A percentile compares a stretch with the other conserved stretches of the same genome.
Conservation (phyloP, 2,329 filamentous ascomycete genomes). For the Ophiostoma perfectum region DNA sequence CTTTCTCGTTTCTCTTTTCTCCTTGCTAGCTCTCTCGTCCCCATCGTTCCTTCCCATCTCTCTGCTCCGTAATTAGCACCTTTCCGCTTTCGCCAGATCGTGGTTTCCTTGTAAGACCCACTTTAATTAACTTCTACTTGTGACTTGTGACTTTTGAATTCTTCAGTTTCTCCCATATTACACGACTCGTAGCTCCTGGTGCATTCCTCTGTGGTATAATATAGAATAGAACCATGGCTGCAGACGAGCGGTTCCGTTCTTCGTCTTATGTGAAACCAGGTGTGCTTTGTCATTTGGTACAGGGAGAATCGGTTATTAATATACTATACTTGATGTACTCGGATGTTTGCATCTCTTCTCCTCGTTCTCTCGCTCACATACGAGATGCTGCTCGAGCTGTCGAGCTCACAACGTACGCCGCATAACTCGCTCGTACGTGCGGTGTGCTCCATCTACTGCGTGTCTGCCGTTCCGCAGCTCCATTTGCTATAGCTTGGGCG, state of each 20-base stretch:
- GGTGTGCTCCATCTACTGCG: too few relatives aligned
- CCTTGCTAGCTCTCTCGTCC: background rate
- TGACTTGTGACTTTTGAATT: background rate
- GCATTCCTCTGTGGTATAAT: background rate
- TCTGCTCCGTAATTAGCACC: background rate
- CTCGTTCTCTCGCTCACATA: background rate
- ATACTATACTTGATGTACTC: background rate
- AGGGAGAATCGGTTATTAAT: background rate
- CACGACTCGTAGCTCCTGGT: background rate
- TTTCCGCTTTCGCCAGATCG: background rate
- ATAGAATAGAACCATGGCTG: background rate
- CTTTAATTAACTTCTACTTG: background rate
- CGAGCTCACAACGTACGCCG: too few relatives aligned
- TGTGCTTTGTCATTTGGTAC: background rate
- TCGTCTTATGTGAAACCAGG: background rate
- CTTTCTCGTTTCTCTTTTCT: background rate
- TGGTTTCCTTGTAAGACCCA: background rate
- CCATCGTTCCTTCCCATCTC: background rate
- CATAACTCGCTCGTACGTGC: too few relatives aligned
- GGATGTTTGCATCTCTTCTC: background rate
- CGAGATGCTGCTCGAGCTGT: too few relatives aligned
- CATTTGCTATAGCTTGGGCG: background rate
- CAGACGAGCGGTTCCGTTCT: conserved; percentile 1
- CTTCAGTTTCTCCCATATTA: background rate
- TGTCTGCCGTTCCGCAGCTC: background rate